Conservation (phyloP, 129 eudicot species). For the Chrysanthemum makinoi region DNA sequence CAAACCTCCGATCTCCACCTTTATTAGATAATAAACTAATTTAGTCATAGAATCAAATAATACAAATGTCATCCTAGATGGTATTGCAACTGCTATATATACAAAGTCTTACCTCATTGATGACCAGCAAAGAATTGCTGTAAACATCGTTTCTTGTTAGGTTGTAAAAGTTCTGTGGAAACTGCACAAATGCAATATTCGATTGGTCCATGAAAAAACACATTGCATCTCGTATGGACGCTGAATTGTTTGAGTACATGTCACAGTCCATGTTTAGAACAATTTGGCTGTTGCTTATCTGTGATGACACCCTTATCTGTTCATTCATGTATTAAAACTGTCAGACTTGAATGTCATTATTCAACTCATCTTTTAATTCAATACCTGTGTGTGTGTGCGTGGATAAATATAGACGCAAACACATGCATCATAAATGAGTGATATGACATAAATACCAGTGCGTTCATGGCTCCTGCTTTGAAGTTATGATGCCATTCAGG, state of each 20-base stretch:
- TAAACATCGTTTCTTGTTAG: conserved; percentile 37
- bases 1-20: conserved; percentile 45
- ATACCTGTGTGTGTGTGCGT: not conserved
- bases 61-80: not conserved
- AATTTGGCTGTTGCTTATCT: conserved; percentile 38
- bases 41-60: conserved; percentile 1
- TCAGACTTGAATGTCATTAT: not conserved
- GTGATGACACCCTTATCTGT: conserved; percentile 50
- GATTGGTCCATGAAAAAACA: conserved; percentile 47
- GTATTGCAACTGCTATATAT: not conserved
- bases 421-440: not conserved
- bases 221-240: conserved; percentile 37
- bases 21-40: conserved; percentile 9
- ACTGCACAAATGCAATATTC: conserved; percentile 41
- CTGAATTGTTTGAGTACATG: conserved; percentile 45
- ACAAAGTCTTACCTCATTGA: conserved; percentile 26
- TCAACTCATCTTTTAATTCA: not conserved
- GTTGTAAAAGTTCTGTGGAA: conserved; percentile 35
- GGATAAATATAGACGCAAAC: not conserved
- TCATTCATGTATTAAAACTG: not conserved
- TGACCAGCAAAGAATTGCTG: conserved; percentile 20
- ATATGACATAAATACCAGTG: conserved; percentile 28
- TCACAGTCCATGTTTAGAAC: conserved; percentile 43
- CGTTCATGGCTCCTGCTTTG: conserved; percentile 53
- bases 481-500: conserved; percentile 41